These are phyloP conservation scores for Micromonas commoda DNA, from an alignment of 139 green algal species.

Conservation along the genomic window DNA sequence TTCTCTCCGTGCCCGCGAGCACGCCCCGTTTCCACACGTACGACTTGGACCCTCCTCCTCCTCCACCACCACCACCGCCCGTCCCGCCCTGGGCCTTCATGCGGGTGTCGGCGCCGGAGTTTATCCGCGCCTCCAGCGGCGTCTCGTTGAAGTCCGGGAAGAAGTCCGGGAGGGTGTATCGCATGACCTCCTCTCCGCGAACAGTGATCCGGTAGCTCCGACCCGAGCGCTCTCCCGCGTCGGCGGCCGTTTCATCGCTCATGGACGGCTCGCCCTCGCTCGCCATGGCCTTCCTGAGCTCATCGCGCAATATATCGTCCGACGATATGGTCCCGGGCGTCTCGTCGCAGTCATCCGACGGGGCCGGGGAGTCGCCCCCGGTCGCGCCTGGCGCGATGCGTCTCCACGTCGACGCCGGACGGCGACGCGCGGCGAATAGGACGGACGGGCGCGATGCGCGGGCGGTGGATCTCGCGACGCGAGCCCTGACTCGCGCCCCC, in stretches of 20 bases:
- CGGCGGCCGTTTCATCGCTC: too few species aligned
- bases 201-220: background rate
- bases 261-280: too few species aligned
- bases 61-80: background rate
- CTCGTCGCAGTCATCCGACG: background rate
- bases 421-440: background rate
- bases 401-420: background rate
- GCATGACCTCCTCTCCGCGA: background rate
- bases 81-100: too few species aligned
- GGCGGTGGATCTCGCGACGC: too few species aligned
- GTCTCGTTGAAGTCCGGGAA: constrained; percentile 3
- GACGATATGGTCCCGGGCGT: background rate
- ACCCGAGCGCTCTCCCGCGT: too few species aligned
- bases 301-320: background rate
- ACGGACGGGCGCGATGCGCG: too few species aligned
- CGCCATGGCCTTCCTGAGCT: background rate
- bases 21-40: constrained; percentile 11
- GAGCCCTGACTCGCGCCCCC: too few species aligned
- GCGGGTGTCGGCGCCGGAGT: background rate
- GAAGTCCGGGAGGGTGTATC: background rate
- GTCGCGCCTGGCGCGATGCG: background rate
- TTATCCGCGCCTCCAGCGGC: background rate
- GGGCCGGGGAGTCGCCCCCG: background rate
- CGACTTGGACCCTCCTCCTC: background rate
- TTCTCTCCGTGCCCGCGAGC: background rate